These are phyloP conservation scores for Dinochytrium kinnereticum DNA, from an alignment of 371 early-diverging fungal species.

Conservation along the genomic window DNA sequence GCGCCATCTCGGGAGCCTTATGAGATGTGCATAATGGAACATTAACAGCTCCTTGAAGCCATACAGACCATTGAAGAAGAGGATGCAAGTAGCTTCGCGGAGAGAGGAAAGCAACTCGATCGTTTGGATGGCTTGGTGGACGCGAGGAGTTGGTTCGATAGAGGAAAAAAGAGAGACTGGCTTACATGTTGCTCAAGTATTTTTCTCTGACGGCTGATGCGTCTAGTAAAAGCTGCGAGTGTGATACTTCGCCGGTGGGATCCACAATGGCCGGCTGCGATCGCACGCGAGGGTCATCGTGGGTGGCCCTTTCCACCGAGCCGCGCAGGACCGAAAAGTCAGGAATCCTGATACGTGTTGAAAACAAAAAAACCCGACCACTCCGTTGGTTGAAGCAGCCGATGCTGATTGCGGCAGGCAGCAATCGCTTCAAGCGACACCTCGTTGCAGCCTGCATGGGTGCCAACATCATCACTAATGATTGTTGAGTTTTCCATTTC, in stretches of 20 bases:
- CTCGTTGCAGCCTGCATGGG: too few species aligned
- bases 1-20: constrained; percentile 69
- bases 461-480: too few species aligned
- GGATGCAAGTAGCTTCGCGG: constrained; percentile 77
- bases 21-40: constrained; percentile 77
- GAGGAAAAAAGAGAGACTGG: neutral
- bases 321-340: neutral
- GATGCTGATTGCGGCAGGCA: neutral
- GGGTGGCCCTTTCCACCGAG: neutral
- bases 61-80: constrained; percentile 73
- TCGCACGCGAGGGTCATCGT: neutral
- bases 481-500: too few species aligned
- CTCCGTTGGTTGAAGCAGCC: too few species aligned
- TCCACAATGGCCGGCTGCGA: neutral
- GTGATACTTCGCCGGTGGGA: neutral
- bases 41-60: constrained; percentile 77
- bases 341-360: neutral
- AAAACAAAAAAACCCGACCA: too few species aligned
- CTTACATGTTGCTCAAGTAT: constrained; percentile 4
- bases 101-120: constrained; percentile 72
- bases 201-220: neutral
- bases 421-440: neutral
- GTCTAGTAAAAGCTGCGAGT: constrained; percentile 2
- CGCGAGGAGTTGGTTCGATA: too few species aligned
- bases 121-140: constrained; percentile 5